phyloP scores from a whole-genome alignment of 2,329 filamentous ascomycete species.

The Neurospora crassa region DNA sequence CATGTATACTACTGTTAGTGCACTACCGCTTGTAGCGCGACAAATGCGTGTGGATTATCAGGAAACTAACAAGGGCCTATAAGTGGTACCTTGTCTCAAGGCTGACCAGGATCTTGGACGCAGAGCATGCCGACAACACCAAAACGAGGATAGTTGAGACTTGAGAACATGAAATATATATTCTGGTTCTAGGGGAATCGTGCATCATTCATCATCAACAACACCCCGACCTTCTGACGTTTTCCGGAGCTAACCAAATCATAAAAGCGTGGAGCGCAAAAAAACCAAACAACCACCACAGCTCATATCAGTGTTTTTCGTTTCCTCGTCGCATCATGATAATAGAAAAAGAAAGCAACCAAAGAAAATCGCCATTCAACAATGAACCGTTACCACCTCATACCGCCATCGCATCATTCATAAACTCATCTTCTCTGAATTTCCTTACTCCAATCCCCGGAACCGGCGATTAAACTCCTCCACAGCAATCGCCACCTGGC shows the following conservation, averaged over 20 bases:
- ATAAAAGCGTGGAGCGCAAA: not conserved
- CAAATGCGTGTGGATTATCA: no score
- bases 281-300: not conserved
- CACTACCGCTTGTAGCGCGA: no score
- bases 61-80: no score
- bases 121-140: no score
- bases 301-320: not conserved
- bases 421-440: not conserved
- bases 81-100: no score
- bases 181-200: not conserved
- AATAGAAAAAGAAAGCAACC: not conserved
- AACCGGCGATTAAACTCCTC: constrained; percentile 59
- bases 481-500: constrained; percentile 55
- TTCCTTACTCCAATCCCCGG: constrained; percentile 28
- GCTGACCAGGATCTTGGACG: no score
- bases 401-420: not conserved
- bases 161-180: no score
- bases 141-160: no score
- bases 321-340: not conserved
- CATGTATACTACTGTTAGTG: no score
- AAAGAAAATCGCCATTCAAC: not conserved
- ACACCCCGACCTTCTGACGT: not conserved
- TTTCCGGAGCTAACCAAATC: not conserved
- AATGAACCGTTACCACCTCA: not conserved
- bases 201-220: not conserved